Base-by-base conservation (phyloP, 1,284 basidiomycete species). In the Naganishia sp. region DNA sequence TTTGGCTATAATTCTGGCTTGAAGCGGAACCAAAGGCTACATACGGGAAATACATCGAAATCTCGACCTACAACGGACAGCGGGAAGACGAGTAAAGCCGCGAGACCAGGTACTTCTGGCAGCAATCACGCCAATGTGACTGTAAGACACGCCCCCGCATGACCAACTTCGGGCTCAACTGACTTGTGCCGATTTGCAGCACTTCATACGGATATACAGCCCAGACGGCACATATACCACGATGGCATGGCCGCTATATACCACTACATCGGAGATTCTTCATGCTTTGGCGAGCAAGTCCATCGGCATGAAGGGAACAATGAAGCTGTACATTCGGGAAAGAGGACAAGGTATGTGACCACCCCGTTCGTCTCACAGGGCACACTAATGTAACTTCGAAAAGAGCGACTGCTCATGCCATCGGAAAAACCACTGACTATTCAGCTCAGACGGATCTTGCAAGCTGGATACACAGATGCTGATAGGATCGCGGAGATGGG, bases 391-490 rank as follows among this genome's bases (percentile, higher is more conserved):
- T 49, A 10, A 16, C 21, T 50, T 21, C 3, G 63, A 10, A 61
- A 28, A 93, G 94, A 96, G 75, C 88, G 94, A 13, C 83, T 92
- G 48, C 81, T 96, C 64, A 86, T 86, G 6, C 85, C 86, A 16
- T 88, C 86, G 0, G 96, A 99, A 76, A 85, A 87, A 65, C 95
- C 95, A 0, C 87, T 93, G 0, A 85, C 88, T 59, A 90, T 97
- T 69, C 89, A 96, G 53, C 85, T 89, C 55, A 85, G 92, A 55
- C 84, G 94, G 56, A 82, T 99, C 60, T 86, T 91, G 71, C 92
- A 97, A 77, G 92, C 93, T 6, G 96, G 96, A 0, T 97, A 94
- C 75, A 90, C 90, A 50, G 84, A 88, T 36, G 83, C 85, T 10
- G 96, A 99, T 76, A 86, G 88, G 16, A 80, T 92, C 7, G 89